phyloP scores from a whole-genome alignment of 1,284 basidiomycete species.

The Microbotryum saponariae region DNA sequence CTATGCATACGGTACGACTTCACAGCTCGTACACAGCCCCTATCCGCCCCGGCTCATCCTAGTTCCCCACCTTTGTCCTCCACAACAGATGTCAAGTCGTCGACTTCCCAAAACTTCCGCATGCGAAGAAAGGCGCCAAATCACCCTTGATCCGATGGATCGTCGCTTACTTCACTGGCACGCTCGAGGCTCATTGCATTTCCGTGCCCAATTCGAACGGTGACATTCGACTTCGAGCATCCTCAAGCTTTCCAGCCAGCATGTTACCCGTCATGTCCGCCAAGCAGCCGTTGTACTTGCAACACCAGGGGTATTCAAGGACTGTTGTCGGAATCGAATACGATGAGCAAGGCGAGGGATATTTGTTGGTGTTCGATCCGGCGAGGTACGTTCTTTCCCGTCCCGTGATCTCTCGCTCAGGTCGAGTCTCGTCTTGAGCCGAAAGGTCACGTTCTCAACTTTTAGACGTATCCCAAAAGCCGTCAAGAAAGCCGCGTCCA shows the following conservation, averaged over 20 bases:
- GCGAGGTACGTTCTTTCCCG: slow-evolving; percentile 26
- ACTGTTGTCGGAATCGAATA: slow-evolving; percentile 36
- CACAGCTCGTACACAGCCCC: neutral
- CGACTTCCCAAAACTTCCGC: slow-evolving; percentile 32
- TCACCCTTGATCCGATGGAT: slow-evolving; percentile 23
- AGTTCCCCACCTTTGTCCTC: neutral
- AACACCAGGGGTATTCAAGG: slow-evolving; percentile 36
- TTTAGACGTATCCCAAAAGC: too few relatives aligned
- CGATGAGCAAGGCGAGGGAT: slow-evolving; percentile 8
- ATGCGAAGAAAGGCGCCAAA: neutral
- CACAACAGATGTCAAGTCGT: slow-evolving; percentile 26
- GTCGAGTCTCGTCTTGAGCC: neutral
- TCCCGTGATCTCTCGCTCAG: neutral
- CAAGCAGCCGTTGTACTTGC: slow-evolving; percentile 35
- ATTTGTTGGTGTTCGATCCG: slow-evolving; percentile 36
- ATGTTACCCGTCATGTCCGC: neutral
- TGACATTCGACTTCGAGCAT: too few relatives aligned
- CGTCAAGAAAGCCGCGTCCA: neutral
- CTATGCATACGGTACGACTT: slow-evolving; percentile 31
- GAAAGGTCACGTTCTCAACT: neutral
- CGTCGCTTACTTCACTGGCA: slow-evolving; percentile 26
- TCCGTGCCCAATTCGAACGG: neutral
- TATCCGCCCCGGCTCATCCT: neutral
- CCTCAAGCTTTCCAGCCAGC: too few relatives aligned
- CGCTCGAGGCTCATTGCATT: neutral